These are phyloP conservation scores for Cutaneotrichosporon sp. DNA, from an alignment of 1,284 basidiomycete species.

Conservation along the genomic window DNA sequence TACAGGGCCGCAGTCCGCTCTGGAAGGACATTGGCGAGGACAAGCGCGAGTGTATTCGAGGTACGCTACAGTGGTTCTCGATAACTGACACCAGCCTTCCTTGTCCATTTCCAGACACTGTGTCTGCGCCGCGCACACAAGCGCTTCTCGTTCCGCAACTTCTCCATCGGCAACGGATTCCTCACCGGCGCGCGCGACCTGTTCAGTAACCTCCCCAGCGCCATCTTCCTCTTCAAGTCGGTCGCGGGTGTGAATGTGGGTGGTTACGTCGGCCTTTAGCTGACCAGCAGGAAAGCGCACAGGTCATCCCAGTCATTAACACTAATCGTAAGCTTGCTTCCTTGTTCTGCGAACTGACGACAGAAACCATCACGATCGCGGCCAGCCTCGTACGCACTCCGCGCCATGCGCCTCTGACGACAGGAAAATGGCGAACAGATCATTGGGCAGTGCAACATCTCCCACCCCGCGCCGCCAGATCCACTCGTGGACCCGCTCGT, in stretches of 20 bases:
- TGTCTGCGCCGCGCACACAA: constrained; percentile 82
- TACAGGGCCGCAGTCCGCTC: constrained; percentile 76
- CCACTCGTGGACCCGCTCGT: neutral
- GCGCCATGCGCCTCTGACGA: neutral
- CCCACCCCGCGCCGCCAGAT: constrained; percentile 60
- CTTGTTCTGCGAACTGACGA: neutral
- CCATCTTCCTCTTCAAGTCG: constrained; percentile 91
- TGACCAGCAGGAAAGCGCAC: constrained; percentile 26
- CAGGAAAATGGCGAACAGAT: constrained; percentile 73
- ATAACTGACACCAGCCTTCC: constrained; percentile 58
- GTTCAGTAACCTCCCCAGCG: constrained; percentile 83
- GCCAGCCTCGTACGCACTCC: constrained; percentile 68
- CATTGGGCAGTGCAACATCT: constrained; percentile 95
- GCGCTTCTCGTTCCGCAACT: constrained; percentile 72
- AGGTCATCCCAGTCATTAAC: constrained; percentile 77
- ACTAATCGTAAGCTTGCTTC: constrained; percentile 63
- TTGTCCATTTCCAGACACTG: constrained; percentile 84
- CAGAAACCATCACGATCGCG: constrained; percentile 85
- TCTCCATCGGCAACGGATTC: constrained; percentile 80
- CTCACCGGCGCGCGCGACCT: constrained; percentile 77
- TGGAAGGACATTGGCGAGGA: constrained; percentile 89
- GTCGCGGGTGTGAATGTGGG: constrained; percentile 62
- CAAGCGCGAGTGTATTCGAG: constrained; percentile 64
- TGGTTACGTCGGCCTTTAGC: neutral
- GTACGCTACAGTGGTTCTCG: constrained; percentile 22